Conservation (phyloP, 148 eudicot species). For the Fallopia convolvulus region DNA sequence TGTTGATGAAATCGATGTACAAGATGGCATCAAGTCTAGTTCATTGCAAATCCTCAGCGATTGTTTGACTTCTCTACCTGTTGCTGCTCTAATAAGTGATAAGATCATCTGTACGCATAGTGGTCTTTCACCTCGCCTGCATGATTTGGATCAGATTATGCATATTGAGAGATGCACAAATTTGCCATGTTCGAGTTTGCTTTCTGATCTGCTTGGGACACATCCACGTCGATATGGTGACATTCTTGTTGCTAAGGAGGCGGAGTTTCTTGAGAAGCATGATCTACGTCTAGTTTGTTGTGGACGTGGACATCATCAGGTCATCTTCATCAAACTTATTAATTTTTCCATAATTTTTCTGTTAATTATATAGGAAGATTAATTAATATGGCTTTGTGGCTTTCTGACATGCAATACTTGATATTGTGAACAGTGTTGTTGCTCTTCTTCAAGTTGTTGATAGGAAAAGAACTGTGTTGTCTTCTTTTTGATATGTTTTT, state of each 20-base stretch:
- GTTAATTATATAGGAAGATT: no score
- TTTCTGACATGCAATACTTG: not conserved
- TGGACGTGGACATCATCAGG: not conserved
- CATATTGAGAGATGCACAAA: not conserved
- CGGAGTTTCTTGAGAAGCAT: conserved; percentile 9
- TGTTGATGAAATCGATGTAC: not conserved
- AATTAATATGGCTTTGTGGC: not conserved
- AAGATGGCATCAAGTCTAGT: no score
- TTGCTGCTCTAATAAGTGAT: conserved; percentile 9
- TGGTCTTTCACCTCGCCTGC: conserved; percentile 5
- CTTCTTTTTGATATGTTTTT: no score
- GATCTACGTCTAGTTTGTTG: conserved; percentile 7
- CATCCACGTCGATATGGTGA: not conserved
- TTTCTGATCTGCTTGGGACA: not conserved
- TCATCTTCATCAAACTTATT: not conserved
- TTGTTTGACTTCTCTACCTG: not conserved
- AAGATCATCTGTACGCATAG: conserved; percentile 5
- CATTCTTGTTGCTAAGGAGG: not conserved
- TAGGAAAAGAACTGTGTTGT: no score
- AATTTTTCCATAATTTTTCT: not conserved
- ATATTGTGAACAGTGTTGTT: not conserved
- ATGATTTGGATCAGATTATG: conserved; percentile 2
- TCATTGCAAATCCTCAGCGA: not conserved
- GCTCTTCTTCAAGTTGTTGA: no score
- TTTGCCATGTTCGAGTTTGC: not conserved